Evolutionary conservation across 495 filamentous ascomycete genomes (phyloP), one percentile per base, ranked within the genome.

Genomic region (Trichocladium antarcticum): DNA sequence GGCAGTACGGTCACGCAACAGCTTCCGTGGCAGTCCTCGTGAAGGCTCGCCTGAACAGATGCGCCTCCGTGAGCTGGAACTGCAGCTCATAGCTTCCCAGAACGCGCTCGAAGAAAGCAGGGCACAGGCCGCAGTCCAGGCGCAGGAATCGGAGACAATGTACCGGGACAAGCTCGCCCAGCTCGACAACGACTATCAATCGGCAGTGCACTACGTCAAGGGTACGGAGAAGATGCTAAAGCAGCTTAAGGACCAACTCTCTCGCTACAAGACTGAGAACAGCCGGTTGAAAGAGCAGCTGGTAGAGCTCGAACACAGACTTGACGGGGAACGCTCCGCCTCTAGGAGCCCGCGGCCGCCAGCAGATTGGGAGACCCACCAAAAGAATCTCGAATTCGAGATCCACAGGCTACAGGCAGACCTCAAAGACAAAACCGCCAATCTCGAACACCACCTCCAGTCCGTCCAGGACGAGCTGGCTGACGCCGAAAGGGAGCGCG

Each of bases 121-220:
- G 63, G 65, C 77, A 29, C 74, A 73, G 6, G 85, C 85, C 40
- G 87, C 90, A 52, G 67, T 75, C 41, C 85, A 87, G 28, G 81
- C 87, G 48, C 81, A 92, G 57, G 87, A 95, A 59, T 81, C 86
- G 15, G 87, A 89, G 43, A 74, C 78, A 51, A 78, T 83, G 39
- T 97, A 90, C 69, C 81, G 85, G 41, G 89, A 94, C 62, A 96
- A 95, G 64, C 72, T 99, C 45, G 79, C 84, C 45, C 86, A 93
- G 60, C 79, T 99, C 19, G 89, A 96, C 62, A 88, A 86, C 61
- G 92, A 99, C 61, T 95, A 99, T 61, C 88, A 94, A 62, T 95
- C 93, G n/a, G 89, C 93, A 11, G 89, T 97, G n/a, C 89, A 95
- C 66, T 99, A 99, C 61, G 87, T 99, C 54, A 93, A 95, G 61